These are phyloP conservation scores for Ilyonectria sp. DNA, from an alignment of 2,329 filamentous ascomycete genomes.

Conservation along the genomic window DNA sequence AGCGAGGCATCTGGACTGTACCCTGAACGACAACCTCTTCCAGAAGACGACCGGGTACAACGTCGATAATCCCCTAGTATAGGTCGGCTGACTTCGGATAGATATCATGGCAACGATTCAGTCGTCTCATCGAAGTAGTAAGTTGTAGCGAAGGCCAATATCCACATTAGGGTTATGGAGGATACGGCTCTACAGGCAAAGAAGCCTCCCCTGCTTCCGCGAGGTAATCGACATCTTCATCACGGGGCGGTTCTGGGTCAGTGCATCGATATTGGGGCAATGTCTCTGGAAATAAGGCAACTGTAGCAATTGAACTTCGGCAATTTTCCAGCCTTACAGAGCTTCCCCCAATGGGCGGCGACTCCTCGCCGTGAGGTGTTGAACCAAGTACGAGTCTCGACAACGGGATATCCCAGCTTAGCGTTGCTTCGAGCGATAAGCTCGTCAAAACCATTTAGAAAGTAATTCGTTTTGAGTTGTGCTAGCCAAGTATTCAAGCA, in stretches of 20 bases:
- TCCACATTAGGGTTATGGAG: slow-evolving; percentile 58
- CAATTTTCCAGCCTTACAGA: slow-evolving; percentile 59
- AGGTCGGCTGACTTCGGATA: no score
- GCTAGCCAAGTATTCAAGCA: slow-evolving; percentile 58
- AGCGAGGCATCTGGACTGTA: no score
- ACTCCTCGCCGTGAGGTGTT: slow-evolving; percentile 24
- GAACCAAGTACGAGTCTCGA: slow-evolving; percentile 51
- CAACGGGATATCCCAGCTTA: slow-evolving; percentile 43
- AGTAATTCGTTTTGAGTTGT: slow-evolving; percentile 50
- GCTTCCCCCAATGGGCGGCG: slow-evolving; percentile 26
- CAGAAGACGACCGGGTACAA: no score
- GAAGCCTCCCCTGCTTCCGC: slow-evolving; percentile 58
- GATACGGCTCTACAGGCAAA: slow-evolving; percentile 64
- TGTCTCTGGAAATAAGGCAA: slow-evolving; percentile 50
- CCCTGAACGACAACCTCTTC: no score
- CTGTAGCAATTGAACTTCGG: slow-evolving; percentile 55
- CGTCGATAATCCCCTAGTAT: no score
- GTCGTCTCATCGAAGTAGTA: no score
- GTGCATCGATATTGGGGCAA: slow-evolving; percentile 2
- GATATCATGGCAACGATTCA: no score
- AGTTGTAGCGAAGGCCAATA: no score
- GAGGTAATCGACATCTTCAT: slow-evolving; percentile 55
- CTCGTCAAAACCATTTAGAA: slow-evolving; percentile 62
- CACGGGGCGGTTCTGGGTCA: slow-evolving; percentile 25
- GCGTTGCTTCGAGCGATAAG: slow-evolving; percentile 56